Evolutionary conservation across 345 rosid species (phyloP).

Genomic region (Syzygium grande): DNA sequence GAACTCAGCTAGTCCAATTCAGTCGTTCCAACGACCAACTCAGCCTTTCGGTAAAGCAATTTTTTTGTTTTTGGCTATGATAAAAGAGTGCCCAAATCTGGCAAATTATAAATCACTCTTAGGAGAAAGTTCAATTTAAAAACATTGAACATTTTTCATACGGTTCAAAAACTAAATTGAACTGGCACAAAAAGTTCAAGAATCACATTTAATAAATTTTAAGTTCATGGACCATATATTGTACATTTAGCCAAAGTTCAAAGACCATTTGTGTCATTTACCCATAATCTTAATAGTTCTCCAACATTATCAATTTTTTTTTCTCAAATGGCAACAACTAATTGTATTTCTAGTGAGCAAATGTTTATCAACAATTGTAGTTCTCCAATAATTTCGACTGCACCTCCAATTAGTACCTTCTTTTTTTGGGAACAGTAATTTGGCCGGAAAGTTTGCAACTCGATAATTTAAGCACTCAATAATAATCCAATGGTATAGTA

Average conservation of each 20-base stretch:
- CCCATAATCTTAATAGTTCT: not conserved
- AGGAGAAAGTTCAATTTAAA: not conserved
- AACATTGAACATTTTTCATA: too few relatives aligned
- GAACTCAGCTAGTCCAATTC: not conserved
- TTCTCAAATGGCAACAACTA: not conserved
- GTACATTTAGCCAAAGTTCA: too few relatives aligned
- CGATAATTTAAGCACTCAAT: not conserved
- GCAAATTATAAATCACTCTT: too few relatives aligned
- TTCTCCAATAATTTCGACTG: not conserved
- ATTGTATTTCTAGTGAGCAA: not conserved
- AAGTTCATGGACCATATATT: too few relatives aligned
- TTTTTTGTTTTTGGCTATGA: too few relatives aligned
- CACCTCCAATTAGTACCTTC: not conserved
- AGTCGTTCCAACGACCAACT: too few relatives aligned
- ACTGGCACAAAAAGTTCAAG: too few relatives aligned
- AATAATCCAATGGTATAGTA: not conserved
- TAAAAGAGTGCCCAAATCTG: too few relatives aligned
- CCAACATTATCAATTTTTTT: not conserved
- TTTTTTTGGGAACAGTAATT: not conserved
- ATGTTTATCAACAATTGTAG: not conserved
- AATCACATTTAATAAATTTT: too few relatives aligned
- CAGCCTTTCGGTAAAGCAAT: too few relatives aligned
- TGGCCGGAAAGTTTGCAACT: not conserved
- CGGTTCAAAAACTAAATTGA: too few relatives aligned
- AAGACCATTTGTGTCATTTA: too few relatives aligned